Conservation (phyloP, 345 rosid genomes). For the Citrus sinensis region DVS_A1.0 CM039164.1:24998001-24998500, state of each 20-base stretch:
- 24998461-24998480: slow-evolving; percentile 31
- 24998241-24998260: too few species aligned
- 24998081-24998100: slow-evolving; percentile 10
- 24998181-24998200: neutral
- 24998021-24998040: neutral
- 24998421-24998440: slow-evolving; percentile 3
- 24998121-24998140: neutral
- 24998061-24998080: slow-evolving; percentile 40
- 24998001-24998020: too few species aligned
- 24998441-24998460: slow-evolving; percentile 22
- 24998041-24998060: neutral
- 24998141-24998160: slow-evolving; percentile 11
- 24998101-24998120: neutral
- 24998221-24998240: too few species aligned
- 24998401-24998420: neutral
- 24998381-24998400: slow-evolving; percentile 15
- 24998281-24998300: neutral
- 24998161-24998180: neutral
- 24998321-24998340: slow-evolving; percentile 13
- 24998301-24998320: slow-evolving; percentile 15
- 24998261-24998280: neutral
- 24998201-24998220: neutral
- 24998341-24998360: neutral
- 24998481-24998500: neutral
- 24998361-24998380: slow-evolving; percentile 20